Evolutionary conservation across 495 filamentous ascomycete species (phyloP).

Genomic region (Tuber microsphaerosporum): DNA sequence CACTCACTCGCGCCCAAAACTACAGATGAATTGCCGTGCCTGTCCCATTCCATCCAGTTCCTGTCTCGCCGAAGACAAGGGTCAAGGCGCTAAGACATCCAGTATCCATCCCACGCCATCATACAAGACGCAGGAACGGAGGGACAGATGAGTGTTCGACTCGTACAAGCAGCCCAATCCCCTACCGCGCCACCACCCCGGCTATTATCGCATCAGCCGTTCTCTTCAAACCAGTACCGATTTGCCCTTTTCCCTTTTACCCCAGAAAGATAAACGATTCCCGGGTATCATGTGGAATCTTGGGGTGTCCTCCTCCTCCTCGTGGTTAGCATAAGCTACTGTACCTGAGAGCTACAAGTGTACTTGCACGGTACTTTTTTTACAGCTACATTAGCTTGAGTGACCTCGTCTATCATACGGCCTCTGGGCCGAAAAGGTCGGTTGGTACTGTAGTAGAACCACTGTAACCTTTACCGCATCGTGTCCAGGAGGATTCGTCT

Average conservation of each 20-base stretch:
- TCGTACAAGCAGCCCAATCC: background rate
- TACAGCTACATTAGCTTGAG: background rate
- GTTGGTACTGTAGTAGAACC: background rate
- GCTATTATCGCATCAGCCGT: slow-evolving; percentile 27
- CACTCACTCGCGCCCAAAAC: background rate
- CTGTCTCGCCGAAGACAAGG: slow-evolving; percentile 5
- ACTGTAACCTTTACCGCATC: background rate
- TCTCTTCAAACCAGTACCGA: background rate
- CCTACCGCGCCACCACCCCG: background rate
- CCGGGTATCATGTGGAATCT: slow-evolving; percentile 29
- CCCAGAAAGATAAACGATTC: slow-evolving; percentile 39
- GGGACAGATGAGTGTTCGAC: slow-evolving; percentile 17
- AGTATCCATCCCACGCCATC: slow-evolving; percentile 8
- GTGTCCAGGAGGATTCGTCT: background rate
- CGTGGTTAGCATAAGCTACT: background rate
- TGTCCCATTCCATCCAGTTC: slow-evolving; percentile 2
- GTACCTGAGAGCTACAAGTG: background rate
- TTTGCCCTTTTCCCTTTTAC: slow-evolving; percentile 22
- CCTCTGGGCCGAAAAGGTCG: background rate
- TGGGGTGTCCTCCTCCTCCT: background rate
- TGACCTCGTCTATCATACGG: background rate
- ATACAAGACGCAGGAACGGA: slow-evolving; percentile 31
- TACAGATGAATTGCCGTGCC: background rate
- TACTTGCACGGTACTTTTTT: background rate
- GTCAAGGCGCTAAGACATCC: slow-evolving; percentile 41